Percentiles rank a stretch among this genome's conserved stretches.
These are phyloP conservation scores for Colletotrichum costaricense DNA, from an alignment of 2,329 filamentous ascomycete genomes.

Conservation along the genomic window DNA sequence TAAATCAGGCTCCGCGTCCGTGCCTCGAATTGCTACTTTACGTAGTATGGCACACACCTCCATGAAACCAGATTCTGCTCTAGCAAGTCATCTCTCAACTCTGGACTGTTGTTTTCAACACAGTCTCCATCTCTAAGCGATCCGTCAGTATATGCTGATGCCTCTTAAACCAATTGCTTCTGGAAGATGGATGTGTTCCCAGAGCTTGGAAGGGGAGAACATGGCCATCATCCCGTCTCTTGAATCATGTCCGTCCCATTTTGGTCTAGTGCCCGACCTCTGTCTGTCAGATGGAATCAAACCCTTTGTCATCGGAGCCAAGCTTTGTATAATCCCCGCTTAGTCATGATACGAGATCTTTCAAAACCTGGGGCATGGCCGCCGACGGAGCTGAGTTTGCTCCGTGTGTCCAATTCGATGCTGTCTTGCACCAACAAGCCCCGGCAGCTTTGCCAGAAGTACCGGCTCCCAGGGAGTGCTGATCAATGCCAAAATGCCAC, in stretches of 20 bases:
- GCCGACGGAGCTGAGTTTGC: neutral
- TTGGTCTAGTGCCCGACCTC: neutral
- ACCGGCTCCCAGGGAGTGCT: neutral
- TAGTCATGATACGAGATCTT: neutral
- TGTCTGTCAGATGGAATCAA: neutral
- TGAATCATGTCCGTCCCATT: neutral
- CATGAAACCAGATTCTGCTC: neutral
- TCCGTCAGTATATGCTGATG: neutral
- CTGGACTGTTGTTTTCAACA: too few species aligned
- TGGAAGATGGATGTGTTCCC: neutral
- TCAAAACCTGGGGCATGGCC: neutral
- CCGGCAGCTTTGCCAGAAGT: neutral
- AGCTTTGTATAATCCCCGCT: neutral
- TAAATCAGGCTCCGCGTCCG: neutral
- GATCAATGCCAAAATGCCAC: conserved; percentile 1
- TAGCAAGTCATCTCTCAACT: neutral
- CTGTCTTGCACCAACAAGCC: neutral
- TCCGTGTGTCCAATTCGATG: neutral
- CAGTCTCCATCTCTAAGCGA: too few species aligned
- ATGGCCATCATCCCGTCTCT: neutral
- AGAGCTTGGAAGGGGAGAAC: neutral
- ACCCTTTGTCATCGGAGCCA: neutral
- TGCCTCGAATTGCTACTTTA: neutral
- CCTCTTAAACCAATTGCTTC: neutral
- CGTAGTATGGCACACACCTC: neutral